Conservation (phyloP, 169 alveolate genomes). For the Perkinsus olseni region DNA sequence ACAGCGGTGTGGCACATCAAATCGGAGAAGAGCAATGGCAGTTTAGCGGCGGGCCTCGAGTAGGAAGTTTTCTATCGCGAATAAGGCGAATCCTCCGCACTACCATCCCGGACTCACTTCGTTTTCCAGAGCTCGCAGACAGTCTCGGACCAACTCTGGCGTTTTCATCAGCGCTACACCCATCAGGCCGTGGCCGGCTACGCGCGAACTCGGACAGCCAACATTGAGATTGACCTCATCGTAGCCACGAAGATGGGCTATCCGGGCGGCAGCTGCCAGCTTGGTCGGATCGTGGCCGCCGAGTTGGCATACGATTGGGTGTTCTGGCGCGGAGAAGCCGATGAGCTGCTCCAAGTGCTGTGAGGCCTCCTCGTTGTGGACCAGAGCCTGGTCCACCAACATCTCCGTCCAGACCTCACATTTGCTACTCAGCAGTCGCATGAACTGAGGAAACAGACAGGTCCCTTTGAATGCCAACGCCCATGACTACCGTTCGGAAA, state of each 20-base stretch:
- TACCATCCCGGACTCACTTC: conserved; percentile 8
- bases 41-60: too few species aligned
- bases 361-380: conserved; percentile 45
- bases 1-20: too few species aligned
- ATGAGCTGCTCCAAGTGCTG: conserved; percentile 21
- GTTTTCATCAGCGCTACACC: conserved; percentile 94
- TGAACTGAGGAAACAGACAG: conserved; percentile 19
- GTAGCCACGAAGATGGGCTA: conserved; percentile 75
- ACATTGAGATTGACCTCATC: conserved; percentile 85
- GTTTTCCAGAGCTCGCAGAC: conserved; percentile 31
- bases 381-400: conserved; percentile 70
- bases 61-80: too few species aligned
- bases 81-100: too few species aligned
- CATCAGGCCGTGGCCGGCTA: conserved; percentile 75
- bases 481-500: conserved; percentile 52
- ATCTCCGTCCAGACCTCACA: conserved; percentile 85
- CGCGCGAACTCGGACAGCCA: conserved; percentile 87
- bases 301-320: conserved; percentile 78
- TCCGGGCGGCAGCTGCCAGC: conserved; percentile 72
- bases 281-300: conserved; percentile 86
- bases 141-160: conserved; percentile 77
- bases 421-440: conserved; percentile 68
- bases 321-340: conserved; percentile 55
- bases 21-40: too few species aligned
- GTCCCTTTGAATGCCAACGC: neutral